Conservation (phyloP, 257 asterid genomes). For the Asclepias syriaca region DNA sequence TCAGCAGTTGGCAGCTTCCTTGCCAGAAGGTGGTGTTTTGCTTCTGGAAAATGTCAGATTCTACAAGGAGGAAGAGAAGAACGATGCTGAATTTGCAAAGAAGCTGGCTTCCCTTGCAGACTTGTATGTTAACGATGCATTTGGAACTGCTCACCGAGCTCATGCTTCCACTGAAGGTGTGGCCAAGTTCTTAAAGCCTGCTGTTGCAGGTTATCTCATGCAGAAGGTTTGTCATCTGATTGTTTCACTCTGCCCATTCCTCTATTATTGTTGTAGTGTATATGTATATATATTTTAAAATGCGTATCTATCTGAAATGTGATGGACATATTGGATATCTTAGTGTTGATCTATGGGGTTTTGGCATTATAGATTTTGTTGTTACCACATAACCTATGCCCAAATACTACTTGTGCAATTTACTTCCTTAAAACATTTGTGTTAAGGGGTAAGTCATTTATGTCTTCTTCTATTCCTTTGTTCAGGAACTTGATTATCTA, state of each 20-base stretch:
- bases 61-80: constrained; percentile 54
- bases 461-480: neutral
- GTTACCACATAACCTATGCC: neutral
- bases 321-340: neutral
- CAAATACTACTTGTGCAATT: neutral
- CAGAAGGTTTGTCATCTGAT: constrained; percentile 32
- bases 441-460: neutral
- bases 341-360: neutral
- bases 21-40: constrained; percentile 72
- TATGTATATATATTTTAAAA: neutral
- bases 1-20: constrained; percentile 55
- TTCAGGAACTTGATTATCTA: constrained; percentile 79
- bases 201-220: constrained; percentile 53
- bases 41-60: constrained; percentile 79
- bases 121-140: constrained; percentile 70
- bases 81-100: constrained; percentile 54
- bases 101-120: constrained; percentile 51
- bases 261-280: neutral
- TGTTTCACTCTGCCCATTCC: neutral
- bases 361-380: neutral
- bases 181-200: constrained; percentile 43
- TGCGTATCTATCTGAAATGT: neutral
- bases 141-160: constrained; percentile 77
- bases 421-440: neutral
- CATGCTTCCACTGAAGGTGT: constrained; percentile 60